Base-by-base conservation (phyloP, 768 basidiomycete genomes). In the Russula brevipes region DNA sequence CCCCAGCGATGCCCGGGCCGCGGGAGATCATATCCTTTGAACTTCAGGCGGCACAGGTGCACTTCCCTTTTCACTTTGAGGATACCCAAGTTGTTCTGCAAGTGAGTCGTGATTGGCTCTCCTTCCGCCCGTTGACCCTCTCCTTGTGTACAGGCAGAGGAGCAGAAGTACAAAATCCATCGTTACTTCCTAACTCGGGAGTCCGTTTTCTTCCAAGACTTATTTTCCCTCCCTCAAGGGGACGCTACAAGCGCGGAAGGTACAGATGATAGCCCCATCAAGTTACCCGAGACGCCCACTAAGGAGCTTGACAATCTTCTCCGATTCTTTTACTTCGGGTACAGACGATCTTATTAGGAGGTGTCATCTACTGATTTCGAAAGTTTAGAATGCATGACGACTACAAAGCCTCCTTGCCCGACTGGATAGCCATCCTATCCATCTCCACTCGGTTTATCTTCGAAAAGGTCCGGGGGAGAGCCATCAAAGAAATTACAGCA, bases 291-390 rank as follows among this genome's bases (percentile, higher is more conserved):
- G 2, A 68, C 68, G 33, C 38, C 57, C 30, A 46, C 12, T 9
- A 45, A 44, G 1, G 68, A 69, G 31, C 63, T 71, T n/a, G 62
- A 66, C 2, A 45, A 52, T 9, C 53, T 71, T 16, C 61, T 71
- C 14, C 57, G 55, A 2, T 68, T 67, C 46, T 66, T 71, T 41
- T 68, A 69, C 49, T 61, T 46, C 7, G 60, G 66, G 70, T 71
- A 55, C 35, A 54, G 9, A 19, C 24, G 7, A 5, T n/a, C 11
- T 7, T 11, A 5, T 42, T 14, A 9, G 19, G 33, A 17, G 24
- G 51, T 36, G 24, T 14, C 17, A 33, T 24, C 14, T 24, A 31
- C 31, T 59, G 45, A 46, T 33, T 16, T 31, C 53, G n/a, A 3
- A 35, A 17, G 4, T 35, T 35, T 41, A 70, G 69, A 11, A 60